A percentile compares a stretch with the other conserved stretches of the same genome.
Evolutionary conservation across 495 filamentous ascomycete species (phyloP).

Genomic region (Beverwykella pulmonaria): DNA sequence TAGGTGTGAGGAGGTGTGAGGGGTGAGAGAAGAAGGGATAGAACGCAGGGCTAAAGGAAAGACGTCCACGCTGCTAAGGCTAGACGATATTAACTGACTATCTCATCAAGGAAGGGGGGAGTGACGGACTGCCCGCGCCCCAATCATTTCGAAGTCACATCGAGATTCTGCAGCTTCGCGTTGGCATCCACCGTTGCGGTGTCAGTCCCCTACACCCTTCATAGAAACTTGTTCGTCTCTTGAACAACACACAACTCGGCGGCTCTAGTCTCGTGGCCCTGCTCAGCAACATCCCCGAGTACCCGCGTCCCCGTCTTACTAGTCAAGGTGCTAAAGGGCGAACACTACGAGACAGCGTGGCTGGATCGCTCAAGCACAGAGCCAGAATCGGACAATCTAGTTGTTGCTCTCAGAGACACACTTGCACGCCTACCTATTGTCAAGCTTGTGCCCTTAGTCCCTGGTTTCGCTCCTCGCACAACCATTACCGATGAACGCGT

Average conservation of each 20-base stretch:
- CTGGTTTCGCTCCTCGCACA: not conserved
- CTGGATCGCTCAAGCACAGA: not conserved
- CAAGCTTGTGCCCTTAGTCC: not conserved
- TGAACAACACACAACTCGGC: not conserved
- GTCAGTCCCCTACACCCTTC: not conserved
- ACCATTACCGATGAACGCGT: not conserved
- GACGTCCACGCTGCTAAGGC: too few species aligned
- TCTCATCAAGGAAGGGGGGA: not conserved
- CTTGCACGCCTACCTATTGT: not conserved
- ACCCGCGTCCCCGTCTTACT: constrained; percentile 1
- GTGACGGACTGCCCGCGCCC: not conserved
- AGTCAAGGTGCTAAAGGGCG: not conserved
- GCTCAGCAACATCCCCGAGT: not conserved
- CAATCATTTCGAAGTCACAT: not conserved
- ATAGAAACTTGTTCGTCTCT: not conserved
- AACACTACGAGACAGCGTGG: constrained; percentile 1
- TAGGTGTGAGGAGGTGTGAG: not conserved
- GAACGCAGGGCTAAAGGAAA: not conserved
- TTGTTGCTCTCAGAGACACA: not conserved
- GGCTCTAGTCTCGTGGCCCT: not conserved
- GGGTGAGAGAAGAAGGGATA: not conserved
- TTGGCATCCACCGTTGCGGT: not conserved
- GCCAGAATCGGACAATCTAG: not conserved
- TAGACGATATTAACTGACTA: too few species aligned
- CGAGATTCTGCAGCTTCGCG: constrained; percentile 12